Base-by-base conservation (phyloP, 2,329 filamentous ascomycete species). In the Claviceps spartinae region DNA sequence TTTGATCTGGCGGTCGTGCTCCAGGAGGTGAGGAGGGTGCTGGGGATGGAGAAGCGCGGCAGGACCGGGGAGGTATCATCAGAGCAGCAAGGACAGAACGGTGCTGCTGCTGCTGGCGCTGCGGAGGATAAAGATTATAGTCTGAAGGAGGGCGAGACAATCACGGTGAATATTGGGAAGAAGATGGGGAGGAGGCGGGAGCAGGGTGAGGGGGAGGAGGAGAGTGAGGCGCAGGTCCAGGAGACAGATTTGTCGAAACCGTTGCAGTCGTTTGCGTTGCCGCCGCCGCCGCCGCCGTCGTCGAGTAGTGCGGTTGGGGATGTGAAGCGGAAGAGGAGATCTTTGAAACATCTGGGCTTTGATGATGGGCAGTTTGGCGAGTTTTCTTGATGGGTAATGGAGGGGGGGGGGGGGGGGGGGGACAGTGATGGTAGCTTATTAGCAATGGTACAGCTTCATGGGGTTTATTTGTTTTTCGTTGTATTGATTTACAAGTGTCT, bases 351-450 rank as follows among this genome's bases (percentile, higher is more conserved):
- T 54, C 62, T 91, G 57, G 87, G 87, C 0, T 93, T 93, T 60
- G 88, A 94, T 61, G 86, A 95, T 64, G 88, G 88, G 1, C 85
- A 91, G 62, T 90, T 89, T 76, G 88, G 87, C 20, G 88, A 94
- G 68, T 94, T 94, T 69, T 77, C 77, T 47, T 82, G 55, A 56
- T 54, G n/a, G 41, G 16, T 24, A 41, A 41, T 22, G 22, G 3
- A 22, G 2, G 4, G 22, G 22, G 22, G 20, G 22, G 22, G 22
- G 30, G 20, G 5, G 18, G 20, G 22, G 22, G 22, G 30, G 20
- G 5, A 14, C 9, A 34, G 30, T 34, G 3, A 34, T 34, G 30
- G 30, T 3, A 11, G 30, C 30, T 34, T 11, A 34, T 30, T 9
- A 30, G 30, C 30, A 11, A 34, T 34, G 30, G 30, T 34, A 34